A percentile compares a stretch with the other conserved stretches of the same genome.
Evolutionary conservation across 1,139 yeast species (phyloP).

Genomic region (Protomyces macrosporus): DNA sequence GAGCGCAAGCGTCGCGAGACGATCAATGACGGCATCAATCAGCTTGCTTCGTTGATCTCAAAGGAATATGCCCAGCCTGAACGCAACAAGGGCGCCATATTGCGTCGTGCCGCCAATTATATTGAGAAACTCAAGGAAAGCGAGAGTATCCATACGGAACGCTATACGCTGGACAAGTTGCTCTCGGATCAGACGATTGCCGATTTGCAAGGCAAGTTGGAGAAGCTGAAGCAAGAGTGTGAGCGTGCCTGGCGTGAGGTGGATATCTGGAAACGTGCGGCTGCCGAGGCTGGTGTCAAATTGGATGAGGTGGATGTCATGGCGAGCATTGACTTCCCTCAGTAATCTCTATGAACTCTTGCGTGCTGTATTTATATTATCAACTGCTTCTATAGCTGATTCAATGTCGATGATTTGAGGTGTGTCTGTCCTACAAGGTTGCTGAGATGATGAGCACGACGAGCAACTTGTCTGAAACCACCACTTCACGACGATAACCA

Average conservation of each 20-base stretch:
- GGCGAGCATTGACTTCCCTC: not conserved
- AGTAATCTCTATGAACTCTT: not conserved
- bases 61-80: constrained; percentile 50
- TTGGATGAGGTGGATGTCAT: not conserved
- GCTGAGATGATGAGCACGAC: no score
- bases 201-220: not conserved
- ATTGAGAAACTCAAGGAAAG: constrained; percentile 73
- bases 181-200: not conserved
- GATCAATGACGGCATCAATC: constrained; percentile 82
- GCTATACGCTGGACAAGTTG: constrained; percentile 22
- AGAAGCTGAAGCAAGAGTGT: not conserved
- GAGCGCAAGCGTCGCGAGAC: constrained; percentile 93
- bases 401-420: no score
- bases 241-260: not conserved
- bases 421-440: no score
- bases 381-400: no score
- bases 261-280: not conserved
- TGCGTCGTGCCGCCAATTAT: constrained; percentile 82
- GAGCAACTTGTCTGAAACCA: no score
- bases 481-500: no score
- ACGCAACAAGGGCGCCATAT: constrained; percentile 83
- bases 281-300: not conserved
- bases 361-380: not conserved
- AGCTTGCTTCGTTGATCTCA: constrained; percentile 62
- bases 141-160: constrained; percentile 70